Evolutionary conservation across 2,329 filamentous ascomycete species (phyloP).

Genomic region (Aspergillus eucalypticola): DNA sequence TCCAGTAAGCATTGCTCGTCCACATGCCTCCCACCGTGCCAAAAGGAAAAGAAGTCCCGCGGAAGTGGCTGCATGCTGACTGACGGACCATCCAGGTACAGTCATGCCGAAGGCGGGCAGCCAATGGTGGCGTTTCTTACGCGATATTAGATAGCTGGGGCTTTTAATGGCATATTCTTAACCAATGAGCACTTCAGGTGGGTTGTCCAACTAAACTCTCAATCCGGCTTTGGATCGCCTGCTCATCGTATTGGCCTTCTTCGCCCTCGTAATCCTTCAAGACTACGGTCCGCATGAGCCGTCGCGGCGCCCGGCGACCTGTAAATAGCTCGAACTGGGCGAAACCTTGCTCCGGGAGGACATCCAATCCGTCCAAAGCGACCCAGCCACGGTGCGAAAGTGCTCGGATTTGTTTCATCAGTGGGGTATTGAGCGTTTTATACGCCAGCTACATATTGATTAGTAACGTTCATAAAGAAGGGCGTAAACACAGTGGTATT

Average conservation of each 20-base stretch:
- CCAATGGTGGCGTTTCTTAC: neutral
- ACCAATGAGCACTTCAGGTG: conserved; percentile 21
- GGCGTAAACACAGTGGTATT: neutral
- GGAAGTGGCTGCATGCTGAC: too few relatives aligned
- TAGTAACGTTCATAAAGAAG: neutral
- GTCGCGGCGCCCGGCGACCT: conserved; percentile 39
- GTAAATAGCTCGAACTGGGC: conserved; percentile 45
- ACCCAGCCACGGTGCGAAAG: conserved; percentile 42
- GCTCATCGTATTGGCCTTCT: conserved; percentile 35
- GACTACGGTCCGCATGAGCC: conserved; percentile 40
- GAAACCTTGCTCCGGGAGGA: conserved; percentile 43
- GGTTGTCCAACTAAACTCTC: conserved; percentile 36
- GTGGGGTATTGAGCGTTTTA: conserved; percentile 41
- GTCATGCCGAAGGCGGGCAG: neutral
- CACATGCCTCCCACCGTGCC: too few relatives aligned
- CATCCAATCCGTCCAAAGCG: conserved; percentile 42
- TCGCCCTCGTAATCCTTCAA: conserved; percentile 38
- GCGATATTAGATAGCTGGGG: too few relatives aligned
- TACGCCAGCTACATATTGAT: conserved; percentile 35
- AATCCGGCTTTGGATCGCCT: conserved; percentile 31
- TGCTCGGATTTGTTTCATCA: conserved; percentile 40
- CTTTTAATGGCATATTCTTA: too few relatives aligned
- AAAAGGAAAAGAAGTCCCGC: too few relatives aligned
- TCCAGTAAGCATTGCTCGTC: too few relatives aligned
- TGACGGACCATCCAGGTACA: neutral